Percentiles rank a stretch among this genome's conserved stretches.
Conservation (phyloP, 257 asterid species). For the Solanum appendiculatum region DNA sequence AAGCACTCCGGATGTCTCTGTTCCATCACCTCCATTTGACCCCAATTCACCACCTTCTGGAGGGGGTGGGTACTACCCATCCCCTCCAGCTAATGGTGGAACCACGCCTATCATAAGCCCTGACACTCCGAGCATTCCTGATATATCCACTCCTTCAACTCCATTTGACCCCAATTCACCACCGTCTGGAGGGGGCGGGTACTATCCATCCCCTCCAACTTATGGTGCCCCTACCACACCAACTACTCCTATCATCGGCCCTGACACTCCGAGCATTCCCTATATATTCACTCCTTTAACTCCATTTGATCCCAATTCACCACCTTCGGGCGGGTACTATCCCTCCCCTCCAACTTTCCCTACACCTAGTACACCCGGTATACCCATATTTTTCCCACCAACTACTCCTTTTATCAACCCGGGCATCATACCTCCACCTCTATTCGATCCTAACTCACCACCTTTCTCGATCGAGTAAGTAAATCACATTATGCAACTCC, state of each 20-base stretch:
- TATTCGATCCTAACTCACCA: constrained; percentile 52
- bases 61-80: background rate
- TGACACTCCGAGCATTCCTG: background rate
- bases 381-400: constrained; percentile 19
- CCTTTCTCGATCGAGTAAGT: constrained; percentile 60
- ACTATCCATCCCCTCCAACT: background rate
- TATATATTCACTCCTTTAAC: constrained; percentile 43
- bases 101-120: background rate
- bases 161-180: background rate
- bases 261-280: constrained; percentile 28
- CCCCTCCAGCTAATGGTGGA: constrained; percentile 10
- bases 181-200: background rate
- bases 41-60: background rate
- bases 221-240: background rate
- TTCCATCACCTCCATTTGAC: background rate
- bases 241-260: constrained; percentile 1
- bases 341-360: background rate
- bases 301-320: constrained; percentile 73
- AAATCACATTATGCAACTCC: background rate
- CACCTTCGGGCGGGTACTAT: constrained; percentile 29
- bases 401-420: constrained; percentile 20
- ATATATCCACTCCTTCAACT: background rate
- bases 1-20: background rate
- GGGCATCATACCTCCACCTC: constrained; percentile 43
- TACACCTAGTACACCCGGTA: background rate